phyloP scores from a whole-genome alignment of 176 grass and related monocot species.

The Aechmea fasciata region DNA sequence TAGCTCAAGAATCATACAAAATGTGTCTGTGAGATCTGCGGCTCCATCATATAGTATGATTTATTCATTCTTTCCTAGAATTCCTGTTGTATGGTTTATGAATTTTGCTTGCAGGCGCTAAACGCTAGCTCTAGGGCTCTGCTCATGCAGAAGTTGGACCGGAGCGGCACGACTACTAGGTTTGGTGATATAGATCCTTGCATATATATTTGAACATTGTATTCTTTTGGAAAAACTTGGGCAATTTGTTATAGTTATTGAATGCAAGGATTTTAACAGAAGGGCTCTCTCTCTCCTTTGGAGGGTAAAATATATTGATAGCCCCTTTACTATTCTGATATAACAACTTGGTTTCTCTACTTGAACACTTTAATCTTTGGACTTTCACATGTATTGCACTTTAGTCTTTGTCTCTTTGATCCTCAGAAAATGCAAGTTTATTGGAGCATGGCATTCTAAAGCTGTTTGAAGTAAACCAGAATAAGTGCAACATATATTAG shows the following conservation, averaged over 20 bases:
- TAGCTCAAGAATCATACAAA: background rate
- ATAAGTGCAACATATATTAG: no score
- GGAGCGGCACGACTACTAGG: slow-evolving; percentile 64
- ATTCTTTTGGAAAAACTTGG: slow-evolving; percentile 4
- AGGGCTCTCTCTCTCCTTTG: no score
- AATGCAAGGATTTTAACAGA: no score
- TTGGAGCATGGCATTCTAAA: no score
- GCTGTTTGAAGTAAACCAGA: no score
- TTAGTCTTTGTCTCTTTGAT: no score
- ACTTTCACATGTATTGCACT: no score
- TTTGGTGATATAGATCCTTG: slow-evolving; percentile 20
- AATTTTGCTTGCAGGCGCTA: slow-evolving; percentile 49
- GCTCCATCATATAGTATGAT: background rate
- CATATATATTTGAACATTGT: slow-evolving; percentile 13
- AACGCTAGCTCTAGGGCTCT: slow-evolving; percentile 96
- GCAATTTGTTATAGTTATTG: background rate
- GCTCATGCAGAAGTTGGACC: slow-evolving; percentile 94
- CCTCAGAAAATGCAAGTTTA: no score
- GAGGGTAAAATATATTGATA: no score
- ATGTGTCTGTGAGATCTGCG: background rate
- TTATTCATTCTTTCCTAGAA: background rate
- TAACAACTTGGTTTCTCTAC: no score
- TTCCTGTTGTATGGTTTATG: background rate
- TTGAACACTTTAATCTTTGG: no score
- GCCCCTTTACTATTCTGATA: no score